phyloP scores from a whole-genome alignment of 345 rosid species.

The Excoecaria cochinchinensis region DNA sequence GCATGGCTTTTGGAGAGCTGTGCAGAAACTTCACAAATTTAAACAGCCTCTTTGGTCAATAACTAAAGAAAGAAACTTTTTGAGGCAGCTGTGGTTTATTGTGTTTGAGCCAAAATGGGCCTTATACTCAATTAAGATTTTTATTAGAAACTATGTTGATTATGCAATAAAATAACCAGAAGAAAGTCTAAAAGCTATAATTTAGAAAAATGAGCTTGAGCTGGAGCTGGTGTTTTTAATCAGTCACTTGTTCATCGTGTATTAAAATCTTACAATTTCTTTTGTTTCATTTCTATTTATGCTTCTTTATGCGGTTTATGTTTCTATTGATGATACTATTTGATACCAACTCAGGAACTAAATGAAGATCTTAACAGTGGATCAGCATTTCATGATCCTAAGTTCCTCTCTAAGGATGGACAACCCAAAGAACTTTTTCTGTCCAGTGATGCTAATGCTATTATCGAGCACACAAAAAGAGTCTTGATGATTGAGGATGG shows the following conservation, averaged over 20 bases:
- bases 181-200: background rate
- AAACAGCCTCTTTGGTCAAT: background rate
- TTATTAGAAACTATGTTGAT: background rate
- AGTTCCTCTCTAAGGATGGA: conserved; percentile 57
- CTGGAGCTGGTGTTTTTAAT: background rate
- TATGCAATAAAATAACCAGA: background rate
- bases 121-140: background rate
- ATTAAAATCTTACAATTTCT: background rate
- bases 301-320: background rate
- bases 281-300: background rate
- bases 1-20: background rate
- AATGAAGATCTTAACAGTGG: conserved; percentile 43
- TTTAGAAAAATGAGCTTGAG: background rate
- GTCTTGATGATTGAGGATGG: conserved; percentile 89
- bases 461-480: conserved; percentile 88
- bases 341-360: conserved; percentile 47
- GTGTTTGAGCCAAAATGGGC: background rate
- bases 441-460: conserved; percentile 84
- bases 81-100: background rate
- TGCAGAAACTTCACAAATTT: background rate
- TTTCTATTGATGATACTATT: background rate
- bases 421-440: conserved; percentile 78
- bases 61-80: background rate
- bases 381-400: conserved; percentile 60
- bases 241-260: background rate